Evolutionary conservation across 2,329 filamentous ascomycete species (phyloP).

Genomic region (Talaromyces sp.): DNA sequence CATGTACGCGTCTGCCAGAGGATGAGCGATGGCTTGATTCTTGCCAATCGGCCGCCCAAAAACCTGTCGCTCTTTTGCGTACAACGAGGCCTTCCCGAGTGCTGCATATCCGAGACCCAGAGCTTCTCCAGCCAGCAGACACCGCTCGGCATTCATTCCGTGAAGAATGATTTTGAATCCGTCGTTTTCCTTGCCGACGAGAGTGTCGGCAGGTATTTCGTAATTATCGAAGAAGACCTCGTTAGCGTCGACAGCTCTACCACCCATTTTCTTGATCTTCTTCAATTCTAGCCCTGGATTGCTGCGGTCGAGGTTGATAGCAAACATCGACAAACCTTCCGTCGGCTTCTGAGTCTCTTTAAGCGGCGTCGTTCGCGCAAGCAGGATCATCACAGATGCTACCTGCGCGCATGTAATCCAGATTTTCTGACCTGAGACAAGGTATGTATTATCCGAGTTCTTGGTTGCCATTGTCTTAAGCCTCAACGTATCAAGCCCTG

Average conservation of each 20-base stretch:
- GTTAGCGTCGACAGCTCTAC: slow-evolving; percentile 76
- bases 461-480: slow-evolving; percentile 63
- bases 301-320: slow-evolving; percentile 66
- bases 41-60: slow-evolving; percentile 58
- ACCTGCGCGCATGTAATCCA: slow-evolving; percentile 87
- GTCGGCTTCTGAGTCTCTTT: slow-evolving; percentile 66
- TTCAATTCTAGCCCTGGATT: slow-evolving; percentile 63
- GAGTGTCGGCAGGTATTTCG: slow-evolving; percentile 57
- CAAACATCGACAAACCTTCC: slow-evolving; percentile 77
- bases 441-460: slow-evolving; percentile 53
- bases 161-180: slow-evolving; percentile 78
- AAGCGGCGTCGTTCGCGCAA: slow-evolving; percentile 70
- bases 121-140: slow-evolving; percentile 73
- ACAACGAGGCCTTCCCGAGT: slow-evolving; percentile 59
- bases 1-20: slow-evolving; percentile 59
- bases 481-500: slow-evolving; percentile 72
- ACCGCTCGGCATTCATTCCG: slow-evolving; percentile 76
- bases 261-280: slow-evolving; percentile 81
- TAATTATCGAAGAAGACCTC: slow-evolving; percentile 87
- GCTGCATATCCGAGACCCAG: slow-evolving; percentile 75
- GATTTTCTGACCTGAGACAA: slow-evolving; percentile 75
- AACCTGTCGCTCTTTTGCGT: slow-evolving; percentile 62
- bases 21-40: slow-evolving; percentile 60
- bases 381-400: slow-evolving; percentile 75
- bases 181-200: slow-evolving; percentile 70